Conservation (phyloP, 108 stramenopile genomes). For the Asterionellopsis glacialis region DNA sequence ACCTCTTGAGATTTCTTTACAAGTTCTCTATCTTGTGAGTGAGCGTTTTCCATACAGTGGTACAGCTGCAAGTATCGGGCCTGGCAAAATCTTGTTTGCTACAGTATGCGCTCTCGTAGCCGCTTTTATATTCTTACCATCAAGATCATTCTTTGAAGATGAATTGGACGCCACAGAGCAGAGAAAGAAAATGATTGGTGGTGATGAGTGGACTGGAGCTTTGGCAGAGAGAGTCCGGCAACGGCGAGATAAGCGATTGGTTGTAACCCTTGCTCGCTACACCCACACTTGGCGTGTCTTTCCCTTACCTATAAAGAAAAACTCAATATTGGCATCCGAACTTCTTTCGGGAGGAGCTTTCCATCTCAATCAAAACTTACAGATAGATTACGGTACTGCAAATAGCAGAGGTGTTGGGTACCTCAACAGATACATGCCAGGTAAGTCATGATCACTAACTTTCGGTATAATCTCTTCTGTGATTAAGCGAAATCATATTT, state of each 20-base stretch:
- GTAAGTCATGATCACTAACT: no score
- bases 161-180: neutral
- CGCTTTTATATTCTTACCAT: slow-evolving; percentile 73
- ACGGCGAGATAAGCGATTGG: slow-evolving; percentile 62
- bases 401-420: slow-evolving; percentile 33
- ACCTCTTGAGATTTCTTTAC: neutral
- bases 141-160: slow-evolving; percentile 30
- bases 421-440: slow-evolving; percentile 50
- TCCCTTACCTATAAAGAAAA: slow-evolving; percentile 52
- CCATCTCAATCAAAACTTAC: slow-evolving; percentile 16
- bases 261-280: slow-evolving; percentile 43
- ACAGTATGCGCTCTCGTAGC: slow-evolving; percentile 62
- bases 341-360: slow-evolving; percentile 22
- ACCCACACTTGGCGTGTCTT: slow-evolving; percentile 71
- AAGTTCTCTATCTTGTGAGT: slow-evolving; percentile 16
- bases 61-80: slow-evolving; percentile 55
- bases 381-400: slow-evolving; percentile 29
- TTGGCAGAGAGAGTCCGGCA: slow-evolving; percentile 25
- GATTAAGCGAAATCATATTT: no score
- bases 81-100: slow-evolving; percentile 65
- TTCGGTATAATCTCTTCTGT: no score
- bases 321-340: slow-evolving; percentile 2
- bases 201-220: slow-evolving; percentile 2
- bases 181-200: slow-evolving; percentile 3
- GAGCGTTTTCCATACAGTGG: slow-evolving; percentile 53